Base-by-base conservation (phyloP, 2,329 filamentous ascomycete genomes). In the Podosphaera aphanis region DNA sequence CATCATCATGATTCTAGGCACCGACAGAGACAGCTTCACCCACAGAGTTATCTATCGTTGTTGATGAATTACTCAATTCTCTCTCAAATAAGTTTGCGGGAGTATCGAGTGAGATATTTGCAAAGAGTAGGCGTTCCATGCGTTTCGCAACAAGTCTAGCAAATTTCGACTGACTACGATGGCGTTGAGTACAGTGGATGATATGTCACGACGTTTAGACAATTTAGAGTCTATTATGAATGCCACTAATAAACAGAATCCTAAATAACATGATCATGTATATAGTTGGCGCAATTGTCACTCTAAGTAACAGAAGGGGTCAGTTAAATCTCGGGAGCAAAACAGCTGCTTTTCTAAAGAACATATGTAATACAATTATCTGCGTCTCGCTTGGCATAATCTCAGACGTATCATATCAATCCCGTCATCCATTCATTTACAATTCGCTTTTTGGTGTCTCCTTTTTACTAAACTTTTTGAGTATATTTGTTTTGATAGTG, bases 131-230 rank as follows among this genome's bases (percentile, higher is more conserved):
- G 48, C 27, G 15, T 23, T 31, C 21, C 41, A n/a, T 4, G 19
- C 4, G 13, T 3, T 35, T 3, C 10, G 15, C 16, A 35, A 25
- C 42, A 46, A 19, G 40, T 7, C 38, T 47, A 36, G 50, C 23
- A 47, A 33, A 33, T 13, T 33, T 33, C 6, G 1, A 33, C 29
- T 33, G 29, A 33, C 29, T 8, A 40, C 21, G 20, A 5, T 37
- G 7, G 5, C 40, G n/a, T 4, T n/a, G n/a, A 8, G 18, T 39
- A 21, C 49, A 93, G 85, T 94, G 81, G 86, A 93, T 58, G 85
- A 93, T 51, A 93, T 94, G 85, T 81, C 83, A 13, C 71, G 79
- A 49, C 74, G 86, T 21, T 65, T 94, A 19, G 86, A 94, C 59
- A 83, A 77, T 48, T 69, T 94, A 10, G 86, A 60, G 43, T 49